These are phyloP conservation scores for Stachybotrys chartarum DNA, from an alignment of 2,329 filamentous ascomycete species.

Conservation along the genomic window DNA sequence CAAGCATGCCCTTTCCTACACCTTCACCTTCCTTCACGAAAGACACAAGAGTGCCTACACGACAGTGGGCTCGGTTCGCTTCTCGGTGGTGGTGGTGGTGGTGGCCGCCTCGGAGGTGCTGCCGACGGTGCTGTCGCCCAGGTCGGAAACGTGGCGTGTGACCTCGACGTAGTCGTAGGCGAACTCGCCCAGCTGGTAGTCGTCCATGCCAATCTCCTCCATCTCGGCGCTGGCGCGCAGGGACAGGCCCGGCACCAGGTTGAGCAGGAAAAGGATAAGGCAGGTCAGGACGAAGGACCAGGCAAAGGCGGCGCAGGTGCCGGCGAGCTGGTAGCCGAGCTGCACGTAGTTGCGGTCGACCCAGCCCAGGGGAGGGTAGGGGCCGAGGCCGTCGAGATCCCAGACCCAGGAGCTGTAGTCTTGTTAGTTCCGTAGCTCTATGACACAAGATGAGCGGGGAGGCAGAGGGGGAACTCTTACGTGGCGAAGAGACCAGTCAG, in stretches of 20 bases:
- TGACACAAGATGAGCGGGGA: not conserved
- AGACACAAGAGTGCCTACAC: not conserved
- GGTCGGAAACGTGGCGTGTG: constrained; percentile 49
- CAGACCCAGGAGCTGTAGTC: constrained; percentile 57
- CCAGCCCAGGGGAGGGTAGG: constrained; percentile 56
- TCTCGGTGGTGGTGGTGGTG: not conserved
- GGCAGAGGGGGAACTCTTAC: constrained; percentile 28
- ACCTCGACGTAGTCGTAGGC: constrained; percentile 78
- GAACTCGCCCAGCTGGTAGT: constrained; percentile 74
- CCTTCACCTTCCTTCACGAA: not conserved
- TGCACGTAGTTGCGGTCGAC: constrained; percentile 64
- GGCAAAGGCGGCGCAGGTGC: constrained; percentile 54
- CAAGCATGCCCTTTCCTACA: not conserved
- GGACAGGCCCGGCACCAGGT: constrained; percentile 63
- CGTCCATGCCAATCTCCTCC: constrained; percentile 64
- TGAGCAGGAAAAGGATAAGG: constrained; percentile 63
- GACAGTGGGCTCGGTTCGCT: constrained; percentile 6
- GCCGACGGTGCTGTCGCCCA: constrained; percentile 16
- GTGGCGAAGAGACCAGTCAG: constrained; percentile 73
- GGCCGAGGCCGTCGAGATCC: constrained; percentile 58
- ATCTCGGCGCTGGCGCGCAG: constrained; percentile 61
- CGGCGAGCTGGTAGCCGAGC: constrained; percentile 64
- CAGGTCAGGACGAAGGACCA: constrained; percentile 64
- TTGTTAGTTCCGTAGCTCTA: constrained; percentile 5
- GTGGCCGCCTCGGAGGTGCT: not conserved